Base-by-base conservation (phyloP, 257 asterid species). In the Solanum acaule region DNA sequence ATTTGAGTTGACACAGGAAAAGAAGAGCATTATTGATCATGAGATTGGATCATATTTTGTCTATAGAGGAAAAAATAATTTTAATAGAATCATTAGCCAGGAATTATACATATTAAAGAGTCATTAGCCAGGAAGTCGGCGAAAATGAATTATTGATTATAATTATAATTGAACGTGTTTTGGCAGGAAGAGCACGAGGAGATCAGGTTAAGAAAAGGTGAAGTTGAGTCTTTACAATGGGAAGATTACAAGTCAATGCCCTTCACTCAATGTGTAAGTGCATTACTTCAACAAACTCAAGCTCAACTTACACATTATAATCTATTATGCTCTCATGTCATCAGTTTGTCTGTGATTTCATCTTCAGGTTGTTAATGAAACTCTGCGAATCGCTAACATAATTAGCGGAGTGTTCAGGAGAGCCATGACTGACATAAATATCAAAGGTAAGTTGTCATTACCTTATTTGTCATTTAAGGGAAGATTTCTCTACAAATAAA, bases 221-320 rank as follows among this genome's bases (percentile, higher is more conserved):
- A 88, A 88, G 86, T 61, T 0, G 91, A 91, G 92, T 90, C 92
- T 86, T 93, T 96, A 89, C 91, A 90, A 78, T 97, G 99, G 99
- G 99, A 94, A 25, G 98, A 97, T 83, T 97, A 95, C 70, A 97
- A 97, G 87, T 94, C 98, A 75, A 97, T 97, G 99, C 92, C 94
- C 86, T 97, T 97, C 92, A 97, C 99, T 90, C 98, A 94, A 89
- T 97, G 99, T 87, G 99, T 97, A 92, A 95, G 99, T 89, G 46
- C 34, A 52, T 49, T 25, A 22, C 27, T 8, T 76, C 40, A 33
- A 42, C 38, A 22, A 27, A 33, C 82, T 6, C 31, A 15, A 27
- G 27, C 85, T 9, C 31, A 3, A 4, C 42, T 59, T 23, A 13
- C 31, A 82, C 9, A 86, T 42, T 86, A 42, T 72, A 5, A 72